These are phyloP conservation scores for Laetiporus sulphureus DNA, from an alignment of 1,284 basidiomycete genomes.

Conservation along the genomic window DNA sequence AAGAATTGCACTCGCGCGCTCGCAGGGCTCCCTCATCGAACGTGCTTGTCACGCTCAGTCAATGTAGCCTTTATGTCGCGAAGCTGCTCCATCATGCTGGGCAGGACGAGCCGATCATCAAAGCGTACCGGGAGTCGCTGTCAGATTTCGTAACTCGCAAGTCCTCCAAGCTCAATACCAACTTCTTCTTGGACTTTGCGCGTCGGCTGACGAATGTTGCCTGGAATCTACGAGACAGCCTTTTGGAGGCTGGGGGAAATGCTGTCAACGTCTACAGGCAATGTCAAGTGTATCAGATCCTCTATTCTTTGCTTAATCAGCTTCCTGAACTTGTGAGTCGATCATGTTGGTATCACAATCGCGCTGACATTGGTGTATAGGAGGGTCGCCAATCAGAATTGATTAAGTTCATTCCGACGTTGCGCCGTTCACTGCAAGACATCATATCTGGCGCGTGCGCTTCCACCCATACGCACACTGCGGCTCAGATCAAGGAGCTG, in stretches of 20 bases:
- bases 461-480: constrained; percentile 44
- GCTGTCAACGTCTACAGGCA: constrained; percentile 74
- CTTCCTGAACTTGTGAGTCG: constrained; percentile 44
- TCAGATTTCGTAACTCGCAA: constrained; percentile 80
- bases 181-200: constrained; percentile 79
- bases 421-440: constrained; percentile 47
- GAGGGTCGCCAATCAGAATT: constrained; percentile 16
- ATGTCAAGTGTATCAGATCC: constrained; percentile 68
- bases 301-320: constrained; percentile 62
- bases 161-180: constrained; percentile 65
- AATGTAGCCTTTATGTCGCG: constrained; percentile 70
- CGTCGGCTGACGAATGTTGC: constrained; percentile 60
- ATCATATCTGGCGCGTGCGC: constrained; percentile 47
- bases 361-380: constrained; percentile 6
- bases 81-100: constrained; percentile 46
- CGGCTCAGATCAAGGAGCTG: constrained; percentile 73
- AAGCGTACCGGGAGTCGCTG: constrained; percentile 64
- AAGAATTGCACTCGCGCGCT: constrained; percentile 70
- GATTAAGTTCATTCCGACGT: constrained; percentile 41
- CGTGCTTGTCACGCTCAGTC: constrained; percentile 55
- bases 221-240: constrained; percentile 59
- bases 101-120: constrained; percentile 38
- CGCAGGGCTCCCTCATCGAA: constrained; percentile 62
- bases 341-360: background rate
- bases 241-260: constrained; percentile 48